Conservation (phyloP, 257 asterid genomes). For the Rauvolfia tetraphylla region DNA sequence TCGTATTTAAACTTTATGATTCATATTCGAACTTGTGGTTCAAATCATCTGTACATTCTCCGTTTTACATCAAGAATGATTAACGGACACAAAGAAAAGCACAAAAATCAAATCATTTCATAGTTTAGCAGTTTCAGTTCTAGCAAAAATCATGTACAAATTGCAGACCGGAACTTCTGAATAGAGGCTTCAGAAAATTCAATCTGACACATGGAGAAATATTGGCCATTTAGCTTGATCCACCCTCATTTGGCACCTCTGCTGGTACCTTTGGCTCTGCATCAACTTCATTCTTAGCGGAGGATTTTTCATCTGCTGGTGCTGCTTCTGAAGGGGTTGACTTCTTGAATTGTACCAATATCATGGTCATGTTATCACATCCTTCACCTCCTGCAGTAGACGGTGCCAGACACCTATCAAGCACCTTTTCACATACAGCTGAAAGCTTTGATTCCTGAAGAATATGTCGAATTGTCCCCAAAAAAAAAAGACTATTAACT, state of each 20-base stretch:
- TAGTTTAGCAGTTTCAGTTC: background rate
- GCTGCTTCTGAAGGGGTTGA: conserved; percentile 22
- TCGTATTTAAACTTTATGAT: background rate
- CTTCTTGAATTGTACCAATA: conserved; percentile 74
- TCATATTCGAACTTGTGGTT: background rate
- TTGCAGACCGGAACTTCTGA: conserved; percentile 3
- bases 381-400: conserved; percentile 92
- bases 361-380: conserved; percentile 96
- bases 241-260: conserved; percentile 9
- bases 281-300: conserved; percentile 24
- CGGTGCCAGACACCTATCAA: conserved; percentile 81
- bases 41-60: conserved; percentile 14
- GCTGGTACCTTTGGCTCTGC: conserved; percentile 5
- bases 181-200: conserved; percentile 3
- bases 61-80: background rate
- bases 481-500: background rate
- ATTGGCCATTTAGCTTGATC: conserved; percentile 12
- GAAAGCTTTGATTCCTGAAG: conserved; percentile 76
- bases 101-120: background rate
- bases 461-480: background rate
- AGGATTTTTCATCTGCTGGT: conserved; percentile 30
- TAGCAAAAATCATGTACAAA: conserved; percentile 20
- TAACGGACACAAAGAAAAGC: background rate
- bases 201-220: background rate
- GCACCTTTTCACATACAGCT: conserved; percentile 65